These are phyloP conservation scores for Isabelozyma pseudorhagii DNA, from an alignment of 805 yeast species.

Conservation along the genomic window DNA sequence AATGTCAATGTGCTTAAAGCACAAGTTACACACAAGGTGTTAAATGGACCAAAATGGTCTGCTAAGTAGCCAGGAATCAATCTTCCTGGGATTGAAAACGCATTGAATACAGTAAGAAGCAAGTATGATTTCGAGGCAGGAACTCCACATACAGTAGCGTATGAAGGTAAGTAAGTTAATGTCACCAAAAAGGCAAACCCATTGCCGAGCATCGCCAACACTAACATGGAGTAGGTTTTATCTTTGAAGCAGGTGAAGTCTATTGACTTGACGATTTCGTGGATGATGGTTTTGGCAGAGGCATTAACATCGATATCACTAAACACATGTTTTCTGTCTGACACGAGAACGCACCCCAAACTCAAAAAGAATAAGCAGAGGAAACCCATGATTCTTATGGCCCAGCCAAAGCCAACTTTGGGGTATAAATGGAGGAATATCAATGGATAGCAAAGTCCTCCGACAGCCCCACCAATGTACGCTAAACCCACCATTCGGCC, in stretches of 20 bases:
- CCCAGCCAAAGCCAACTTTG: slow-evolving; percentile 29
- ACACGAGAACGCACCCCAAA: slow-evolving; percentile 12
- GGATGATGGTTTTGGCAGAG: slow-evolving; percentile 4
- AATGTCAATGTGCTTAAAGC: slow-evolving; percentile 14
- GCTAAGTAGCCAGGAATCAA: slow-evolving; percentile 21
- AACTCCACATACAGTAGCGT: slow-evolving; percentile 21
- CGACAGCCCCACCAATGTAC: slow-evolving; percentile 30
- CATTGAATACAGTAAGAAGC: slow-evolving; percentile 20
- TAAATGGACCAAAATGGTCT: slow-evolving; percentile 23
- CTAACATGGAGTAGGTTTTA: slow-evolving; percentile 17
- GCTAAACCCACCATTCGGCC: slow-evolving; percentile 25
- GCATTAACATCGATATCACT: slow-evolving; percentile 4
- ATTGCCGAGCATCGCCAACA: slow-evolving; percentile 22
- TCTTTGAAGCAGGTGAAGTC: slow-evolving; percentile 23
- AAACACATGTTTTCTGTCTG: slow-evolving; percentile 16
- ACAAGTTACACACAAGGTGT: slow-evolving; percentile 19
- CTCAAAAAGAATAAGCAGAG: slow-evolving; percentile 14
- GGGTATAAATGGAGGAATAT: slow-evolving; percentile 22
- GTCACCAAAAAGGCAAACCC: slow-evolving; percentile 27
- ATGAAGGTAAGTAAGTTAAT: slow-evolving; percentile 20
- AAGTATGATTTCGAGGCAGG: slow-evolving; percentile 14
- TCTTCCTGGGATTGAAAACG: slow-evolving; percentile 25
- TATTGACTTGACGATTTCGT: slow-evolving; percentile 17
- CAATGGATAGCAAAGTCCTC: slow-evolving; percentile 26
- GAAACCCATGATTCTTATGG: slow-evolving; percentile 22